Conservation (phyloP, 768 basidiomycete genomes). For the Phaffia australis region DNA sequence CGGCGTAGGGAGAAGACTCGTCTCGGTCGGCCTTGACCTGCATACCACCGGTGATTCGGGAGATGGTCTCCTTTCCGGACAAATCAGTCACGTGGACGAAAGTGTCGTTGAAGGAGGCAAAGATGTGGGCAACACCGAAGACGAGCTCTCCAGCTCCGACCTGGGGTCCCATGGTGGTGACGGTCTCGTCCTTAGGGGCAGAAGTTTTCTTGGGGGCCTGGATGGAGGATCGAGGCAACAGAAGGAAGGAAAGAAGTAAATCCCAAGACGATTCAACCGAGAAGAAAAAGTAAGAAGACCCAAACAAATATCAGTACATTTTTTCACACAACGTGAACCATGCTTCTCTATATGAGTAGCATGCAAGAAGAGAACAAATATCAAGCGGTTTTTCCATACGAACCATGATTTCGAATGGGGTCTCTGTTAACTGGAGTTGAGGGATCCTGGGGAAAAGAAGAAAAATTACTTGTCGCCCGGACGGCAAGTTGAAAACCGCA, state of each 20-base stretch:
- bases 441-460: no score
- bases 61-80: conserved; percentile 97
- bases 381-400: no score
- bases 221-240: no score
- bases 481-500: no score
- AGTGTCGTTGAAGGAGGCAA: conserved; percentile 98
- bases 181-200: conserved; percentile 58
- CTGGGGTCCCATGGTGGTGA: conserved; percentile 87
- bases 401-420: no score
- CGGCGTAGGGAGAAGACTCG: conserved; percentile 93
- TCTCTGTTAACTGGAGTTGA: no score
- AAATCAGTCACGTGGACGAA: conserved; percentile 99
- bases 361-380: no score
- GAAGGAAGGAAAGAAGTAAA: neutral
- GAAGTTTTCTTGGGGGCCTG: conserved; percentile 22
- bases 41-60: conserved; percentile 98
- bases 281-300: neutral
- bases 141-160: conserved; percentile 55
- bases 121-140: conserved; percentile 97
- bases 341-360: no score
- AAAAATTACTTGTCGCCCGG: no score
- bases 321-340: no score
- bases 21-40: conserved; percentile 99
- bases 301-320: no score
- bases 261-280: neutral